A percentile compares a stretch with the other conserved stretches of the same genome.
Conservation (phyloP, 345 rosid genomes). For the Aurinia saxatilis region DNA sequence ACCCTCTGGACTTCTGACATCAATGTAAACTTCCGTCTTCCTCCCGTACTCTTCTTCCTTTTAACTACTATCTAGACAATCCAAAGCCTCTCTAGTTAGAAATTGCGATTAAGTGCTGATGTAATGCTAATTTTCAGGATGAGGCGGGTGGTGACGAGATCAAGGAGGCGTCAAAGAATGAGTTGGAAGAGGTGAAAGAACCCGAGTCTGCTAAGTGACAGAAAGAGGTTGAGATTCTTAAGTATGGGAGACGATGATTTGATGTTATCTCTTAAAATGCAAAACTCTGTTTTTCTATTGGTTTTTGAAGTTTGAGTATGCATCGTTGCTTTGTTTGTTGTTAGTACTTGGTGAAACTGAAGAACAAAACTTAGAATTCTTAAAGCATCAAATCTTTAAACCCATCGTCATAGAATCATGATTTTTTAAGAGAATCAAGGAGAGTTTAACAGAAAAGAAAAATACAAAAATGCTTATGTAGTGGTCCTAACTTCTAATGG, state of each 20-base stretch:
- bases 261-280: background rate
- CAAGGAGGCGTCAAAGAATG: slow-evolving; percentile 74
- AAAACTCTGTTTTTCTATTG: background rate
- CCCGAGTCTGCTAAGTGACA: slow-evolving; percentile 6
- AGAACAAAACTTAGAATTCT: no score
- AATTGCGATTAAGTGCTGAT: background rate
- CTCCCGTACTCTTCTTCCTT: background rate
- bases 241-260: slow-evolving; percentile 16
- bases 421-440: no score
- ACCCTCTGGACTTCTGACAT: slow-evolving; percentile 98
- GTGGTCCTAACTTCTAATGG: no score
- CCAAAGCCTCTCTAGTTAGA: background rate
- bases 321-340: background rate
- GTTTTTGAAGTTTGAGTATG: background rate
- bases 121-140: slow-evolving; percentile 37
- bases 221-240: background rate
- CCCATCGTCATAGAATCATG: no score
- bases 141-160: slow-evolving; percentile 78
- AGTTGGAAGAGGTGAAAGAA: slow-evolving; percentile 43
- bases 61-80: background rate
- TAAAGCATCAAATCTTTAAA: no score
- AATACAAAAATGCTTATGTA: background rate
- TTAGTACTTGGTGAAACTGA: no score
- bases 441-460: no score
- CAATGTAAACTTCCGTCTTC: slow-evolving; percentile 38